A percentile compares a stretch with the other conserved stretches of the same genome.
Evolutionary conservation across 108 stramenopile genomes (phyloP).

Genomic region (Fragilaria crotonensis): DNA sequence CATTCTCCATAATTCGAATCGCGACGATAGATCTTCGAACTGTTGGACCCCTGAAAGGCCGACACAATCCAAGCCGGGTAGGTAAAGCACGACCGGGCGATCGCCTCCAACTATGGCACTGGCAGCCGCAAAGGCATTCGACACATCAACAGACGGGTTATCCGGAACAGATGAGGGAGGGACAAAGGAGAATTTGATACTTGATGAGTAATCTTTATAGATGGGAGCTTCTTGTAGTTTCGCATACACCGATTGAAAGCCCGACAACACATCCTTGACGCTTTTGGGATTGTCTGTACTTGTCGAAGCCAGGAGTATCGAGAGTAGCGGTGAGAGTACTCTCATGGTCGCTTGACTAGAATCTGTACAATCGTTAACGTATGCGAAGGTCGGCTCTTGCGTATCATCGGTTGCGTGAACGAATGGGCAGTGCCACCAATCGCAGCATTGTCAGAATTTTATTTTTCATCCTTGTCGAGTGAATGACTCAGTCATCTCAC

Average conservation of each 20-base stretch:
- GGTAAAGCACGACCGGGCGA: constrained; percentile 52
- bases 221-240: background rate
- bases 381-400: too few species aligned
- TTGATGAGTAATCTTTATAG: constrained; percentile 1
- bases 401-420: too few species aligned
- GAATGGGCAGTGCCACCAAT: too few species aligned
- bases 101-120: background rate
- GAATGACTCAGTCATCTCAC: too few species aligned
- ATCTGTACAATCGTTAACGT: too few species aligned
- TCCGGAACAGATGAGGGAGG: background rate
- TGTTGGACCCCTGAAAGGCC: constrained; percentile 78
- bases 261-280: too few species aligned
- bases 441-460: too few species aligned
- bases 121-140: background rate
- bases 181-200: constrained; percentile 9
- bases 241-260: background rate
- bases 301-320: too few species aligned
- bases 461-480: too few species aligned
- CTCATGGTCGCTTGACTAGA: too few species aligned
- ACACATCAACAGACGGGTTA: background rate
- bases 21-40: constrained; percentile 64
- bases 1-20: constrained; percentile 81
- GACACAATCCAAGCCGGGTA: constrained; percentile 84
- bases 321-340: too few species aligned
- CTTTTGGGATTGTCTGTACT: too few species aligned